Evolutionary conservation across 192 early-diverging fungal genomes (phyloP), one percentile per base, ranked within the genome.

Genomic region (Coemansia asiatica): DNA sequence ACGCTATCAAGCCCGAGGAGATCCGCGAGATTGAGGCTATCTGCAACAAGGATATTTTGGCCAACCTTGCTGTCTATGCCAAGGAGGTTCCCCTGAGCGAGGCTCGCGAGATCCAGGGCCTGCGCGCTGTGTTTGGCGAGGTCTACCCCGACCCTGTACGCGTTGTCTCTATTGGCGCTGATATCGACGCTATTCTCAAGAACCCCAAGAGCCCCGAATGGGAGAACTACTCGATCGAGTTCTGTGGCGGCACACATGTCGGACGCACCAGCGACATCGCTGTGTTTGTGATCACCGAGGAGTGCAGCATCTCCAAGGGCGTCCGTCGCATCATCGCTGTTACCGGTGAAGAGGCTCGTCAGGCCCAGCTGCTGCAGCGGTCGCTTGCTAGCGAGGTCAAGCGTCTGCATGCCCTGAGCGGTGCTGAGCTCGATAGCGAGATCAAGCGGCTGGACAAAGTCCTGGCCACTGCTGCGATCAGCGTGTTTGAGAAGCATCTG

Each of bases 241-340:
- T 98, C 79, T 98, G 97, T 74, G 97, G 97, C 67, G 97, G 97
- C 68, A 98, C 96, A 12, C 97, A 98, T 64, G 95, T 97, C 26
- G 81, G 84, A 23, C 85, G 87, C 78, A 98, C 97, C 1, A 85
- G 88, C 8, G 94, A 96, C 49, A 94, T 98, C 63, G 95, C 93
- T 81, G 72, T 83, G 29, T 88, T 96, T 75, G 85, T 85, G 29
- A 86, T 97, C 60, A 73, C 94, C 48, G 97, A 98, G 84, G 97
- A 97, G 74, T 64, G 79, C 25, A 90, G 90, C 75, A 94, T 97
- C 71, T 92, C 95, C 75, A 96, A 96, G 88, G 97, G 97, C 65
- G 92, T 96, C 57, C 90, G 97, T 33, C 93, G 97, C 66, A 92
- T 98, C 55, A 87, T 95, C 23, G 95, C 93, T 33, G 90, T 95